These are phyloP conservation scores for Trichosanthes truncata DNA, from an alignment of 306 rosid species.

Conservation along the genomic window DNA sequence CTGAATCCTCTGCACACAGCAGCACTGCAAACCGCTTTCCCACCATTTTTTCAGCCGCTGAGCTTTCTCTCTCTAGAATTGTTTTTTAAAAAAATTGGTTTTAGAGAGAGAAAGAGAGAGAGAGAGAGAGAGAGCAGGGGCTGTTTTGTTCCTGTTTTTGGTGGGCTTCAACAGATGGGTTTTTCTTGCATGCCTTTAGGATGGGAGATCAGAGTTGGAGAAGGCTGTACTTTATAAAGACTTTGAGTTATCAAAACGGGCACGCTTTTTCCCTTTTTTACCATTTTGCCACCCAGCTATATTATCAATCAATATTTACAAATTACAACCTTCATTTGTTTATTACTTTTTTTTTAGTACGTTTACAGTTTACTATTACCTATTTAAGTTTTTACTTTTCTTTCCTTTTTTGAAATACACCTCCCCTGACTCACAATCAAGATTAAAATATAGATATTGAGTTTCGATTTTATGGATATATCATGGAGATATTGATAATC, in stretches of 20 bases:
- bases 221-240: not conserved
- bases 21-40: conserved; percentile 47
- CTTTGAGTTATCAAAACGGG: not conserved
- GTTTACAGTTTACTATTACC: not conserved
- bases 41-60: conserved; percentile 11
- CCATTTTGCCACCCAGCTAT: not conserved
- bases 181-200: not conserved
- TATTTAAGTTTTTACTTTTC: not conserved
- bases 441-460: too few relatives aligned
- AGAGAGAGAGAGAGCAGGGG: not conserved
- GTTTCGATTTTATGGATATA: too few relatives aligned
- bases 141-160: not conserved
- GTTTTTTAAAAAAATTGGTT: not conserved
- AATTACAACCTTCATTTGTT: not conserved
- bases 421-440: too few relatives aligned
- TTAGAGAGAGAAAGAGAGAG: not conserved
- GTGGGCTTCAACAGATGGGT: not conserved
- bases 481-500: too few relatives aligned
- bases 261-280: not conserved
- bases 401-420: too few relatives aligned
- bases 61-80: not conserved
- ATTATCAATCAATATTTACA: not conserved
- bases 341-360: too few relatives aligned
- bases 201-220: not conserved
- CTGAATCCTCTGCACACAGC: conserved; percentile 78